These are phyloP conservation scores for Globisporangium megalacanthum DNA, from an alignment of 352 stramenopile genomes.

Conservation along the genomic window DNA sequence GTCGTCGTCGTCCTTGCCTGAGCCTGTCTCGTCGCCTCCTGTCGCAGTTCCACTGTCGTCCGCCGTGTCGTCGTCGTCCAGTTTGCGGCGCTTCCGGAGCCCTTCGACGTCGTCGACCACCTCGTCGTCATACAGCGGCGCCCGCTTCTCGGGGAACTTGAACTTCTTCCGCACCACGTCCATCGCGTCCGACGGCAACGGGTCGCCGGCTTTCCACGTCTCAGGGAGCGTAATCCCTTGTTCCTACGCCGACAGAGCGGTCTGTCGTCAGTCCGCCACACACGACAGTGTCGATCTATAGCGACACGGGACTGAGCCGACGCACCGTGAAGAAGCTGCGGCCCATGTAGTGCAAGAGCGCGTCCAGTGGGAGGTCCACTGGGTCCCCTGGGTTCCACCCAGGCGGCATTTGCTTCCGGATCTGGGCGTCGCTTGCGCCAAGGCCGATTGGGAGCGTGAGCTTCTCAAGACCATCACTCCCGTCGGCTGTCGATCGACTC, in stretches of 20 bases:
- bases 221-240: constrained; percentile 67
- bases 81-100: constrained; percentile 62
- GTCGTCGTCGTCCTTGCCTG: constrained; percentile 22
- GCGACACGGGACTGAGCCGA: neutral
- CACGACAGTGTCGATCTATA: neutral
- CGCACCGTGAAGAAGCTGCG: constrained; percentile 61
- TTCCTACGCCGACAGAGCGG: constrained; percentile 26
- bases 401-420: constrained; percentile 67
- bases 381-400: constrained; percentile 79
- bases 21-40: constrained; percentile 25
- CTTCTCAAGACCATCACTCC: constrained; percentile 29
- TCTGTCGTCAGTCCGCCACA: neutral
- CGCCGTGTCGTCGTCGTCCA: constrained; percentile 25
- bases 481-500: constrained; percentile 9
- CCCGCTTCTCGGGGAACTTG: constrained; percentile 65
- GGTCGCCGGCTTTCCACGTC: constrained; percentile 63
- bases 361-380: constrained; percentile 72
- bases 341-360: constrained; percentile 75
- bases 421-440: constrained; percentile 63
- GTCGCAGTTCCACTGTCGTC: constrained; percentile 23
- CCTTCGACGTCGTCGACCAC: constrained; percentile 64
- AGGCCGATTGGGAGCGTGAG: constrained; percentile 63
- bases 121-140: constrained; percentile 66
- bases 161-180: constrained; percentile 78
- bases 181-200: constrained; percentile 64